phyloP scores from a whole-genome alignment of 2,329 filamentous ascomycete genomes.

The Parastagonospora nodorum region DNA sequence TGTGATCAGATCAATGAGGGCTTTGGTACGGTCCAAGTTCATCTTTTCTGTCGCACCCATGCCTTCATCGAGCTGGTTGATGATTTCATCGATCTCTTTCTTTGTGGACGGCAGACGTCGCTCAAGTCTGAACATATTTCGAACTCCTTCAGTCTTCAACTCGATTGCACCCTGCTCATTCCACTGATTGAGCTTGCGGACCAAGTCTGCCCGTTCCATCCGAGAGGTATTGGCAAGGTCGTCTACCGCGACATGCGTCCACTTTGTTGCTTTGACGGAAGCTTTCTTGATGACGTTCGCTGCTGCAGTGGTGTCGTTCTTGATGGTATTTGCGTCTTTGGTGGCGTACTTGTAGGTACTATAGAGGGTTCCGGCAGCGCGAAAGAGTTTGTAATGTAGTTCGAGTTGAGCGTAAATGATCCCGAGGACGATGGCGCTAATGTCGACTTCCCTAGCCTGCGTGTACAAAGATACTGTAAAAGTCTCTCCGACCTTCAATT shows the following conservation, averaged over 20 bases:
- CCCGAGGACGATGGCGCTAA: constrained; percentile 56
- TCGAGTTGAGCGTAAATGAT: constrained; percentile 67
- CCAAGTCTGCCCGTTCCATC: constrained; percentile 53
- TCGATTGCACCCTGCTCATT: constrained; percentile 57
- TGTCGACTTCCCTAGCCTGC: constrained; percentile 59
- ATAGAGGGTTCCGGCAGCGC: constrained; percentile 62
- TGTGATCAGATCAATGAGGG: constrained; percentile 61
- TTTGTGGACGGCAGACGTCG: constrained; percentile 52
- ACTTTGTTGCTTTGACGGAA: constrained; percentile 51
- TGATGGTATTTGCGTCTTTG: constrained; percentile 38
- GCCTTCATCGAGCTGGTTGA: constrained; percentile 55
- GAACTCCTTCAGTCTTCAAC: constrained; percentile 58
- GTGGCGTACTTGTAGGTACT: constrained; percentile 58
- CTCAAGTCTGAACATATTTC: constrained; percentile 60
- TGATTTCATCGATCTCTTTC: constrained; percentile 52
- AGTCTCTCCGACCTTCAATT: constrained; percentile 47
- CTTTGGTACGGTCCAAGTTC: constrained; percentile 56
- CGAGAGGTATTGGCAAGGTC: constrained; percentile 36
- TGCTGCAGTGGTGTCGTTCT: constrained; percentile 48
- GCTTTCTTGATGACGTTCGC: constrained; percentile 52
- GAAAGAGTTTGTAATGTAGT: constrained; percentile 61
- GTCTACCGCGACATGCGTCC: constrained; percentile 57
- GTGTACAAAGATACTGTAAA: constrained; percentile 55
- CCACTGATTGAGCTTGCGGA: constrained; percentile 62
- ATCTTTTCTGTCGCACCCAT: constrained; percentile 60